Evolutionary conservation across 306 rosid genomes (phyloP).

Genomic region (Citrullus colocynthis): DNA sequence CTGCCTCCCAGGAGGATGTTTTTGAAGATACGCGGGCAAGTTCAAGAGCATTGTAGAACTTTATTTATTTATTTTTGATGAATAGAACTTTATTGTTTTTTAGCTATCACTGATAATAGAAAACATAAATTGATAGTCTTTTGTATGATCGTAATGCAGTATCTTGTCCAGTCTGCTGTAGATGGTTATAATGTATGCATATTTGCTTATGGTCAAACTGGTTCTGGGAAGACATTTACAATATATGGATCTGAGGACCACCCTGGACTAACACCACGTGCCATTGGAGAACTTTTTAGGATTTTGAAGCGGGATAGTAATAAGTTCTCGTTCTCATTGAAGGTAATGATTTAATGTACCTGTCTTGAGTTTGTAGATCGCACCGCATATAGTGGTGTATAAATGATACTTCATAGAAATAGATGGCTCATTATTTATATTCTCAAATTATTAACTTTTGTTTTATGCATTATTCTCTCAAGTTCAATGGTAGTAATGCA

Average conservation of each 20-base stretch:
- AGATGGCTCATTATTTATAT: neutral
- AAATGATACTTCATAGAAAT: neutral
- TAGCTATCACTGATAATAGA: neutral
- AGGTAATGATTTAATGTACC: conserved; percentile 27
- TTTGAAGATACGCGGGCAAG: conserved; percentile 94
- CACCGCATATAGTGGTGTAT: neutral
- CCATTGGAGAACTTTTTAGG: conserved; percentile 60
- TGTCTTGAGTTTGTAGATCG: neutral
- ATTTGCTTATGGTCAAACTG: conserved; percentile 95
- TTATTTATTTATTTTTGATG: neutral
- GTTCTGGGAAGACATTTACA: conserved; percentile 88
- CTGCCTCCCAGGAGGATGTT: conserved; percentile 62
- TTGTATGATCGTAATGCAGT: conserved; percentile 36
- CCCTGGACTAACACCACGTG: conserved; percentile 80
- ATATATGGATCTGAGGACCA: conserved; percentile 67
- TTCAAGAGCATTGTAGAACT: conserved; percentile 11
- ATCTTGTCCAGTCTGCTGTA: conserved; percentile 82
- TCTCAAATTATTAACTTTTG: neutral
- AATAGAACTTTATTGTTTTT: neutral
- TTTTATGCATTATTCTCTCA: neutral
- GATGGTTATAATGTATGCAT: conserved; percentile 88
- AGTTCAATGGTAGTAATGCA: neutral
- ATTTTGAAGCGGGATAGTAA: conserved; percentile 56
- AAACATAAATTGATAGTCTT: neutral
- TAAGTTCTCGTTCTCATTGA: conserved; percentile 67